A percentile compares a stretch with the other conserved stretches of the same genome.
Conservation (phyloP, 2,329 filamentous ascomycete species). For the Xylariales sp. region DNA sequence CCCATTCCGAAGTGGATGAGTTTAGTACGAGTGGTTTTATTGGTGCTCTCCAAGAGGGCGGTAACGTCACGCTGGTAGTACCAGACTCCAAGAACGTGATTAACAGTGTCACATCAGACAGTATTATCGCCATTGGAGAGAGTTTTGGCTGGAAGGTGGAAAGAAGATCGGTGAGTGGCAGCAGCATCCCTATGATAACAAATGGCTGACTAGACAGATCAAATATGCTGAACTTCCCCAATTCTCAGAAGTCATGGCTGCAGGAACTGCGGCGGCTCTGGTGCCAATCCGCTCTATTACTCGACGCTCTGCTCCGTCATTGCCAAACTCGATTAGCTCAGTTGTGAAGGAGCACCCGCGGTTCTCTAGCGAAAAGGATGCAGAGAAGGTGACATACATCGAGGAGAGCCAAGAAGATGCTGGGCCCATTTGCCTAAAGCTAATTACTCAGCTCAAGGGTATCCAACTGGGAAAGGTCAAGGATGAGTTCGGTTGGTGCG, state of each 20-base stretch:
- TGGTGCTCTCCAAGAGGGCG: conserved; percentile 61
- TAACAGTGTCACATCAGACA: conserved; percentile 67
- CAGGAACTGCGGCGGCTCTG: conserved; percentile 84
- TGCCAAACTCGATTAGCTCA: conserved; percentile 35
- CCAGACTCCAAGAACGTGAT: conserved; percentile 87
- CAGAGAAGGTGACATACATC: conserved; percentile 53
- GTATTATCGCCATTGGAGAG: conserved; percentile 68
- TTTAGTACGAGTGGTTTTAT: conserved; percentile 95
- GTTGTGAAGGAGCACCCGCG: conserved; percentile 30
- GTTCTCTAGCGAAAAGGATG: conserved; percentile 31
- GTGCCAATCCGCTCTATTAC: conserved; percentile 92
- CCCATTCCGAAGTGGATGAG: conserved; percentile 83
- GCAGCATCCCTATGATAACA: background rate
- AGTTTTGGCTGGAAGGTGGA: conserved; percentile 84
- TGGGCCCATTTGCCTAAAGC: conserved; percentile 66
- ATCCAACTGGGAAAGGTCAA: conserved; percentile 78
- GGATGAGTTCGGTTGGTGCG: conserved; percentile 73
- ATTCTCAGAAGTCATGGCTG: conserved; percentile 76
- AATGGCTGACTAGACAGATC: conserved; percentile 42
- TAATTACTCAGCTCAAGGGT: conserved; percentile 73
- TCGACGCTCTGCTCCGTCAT: conserved; percentile 43
- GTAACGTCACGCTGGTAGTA: conserved; percentile 69
- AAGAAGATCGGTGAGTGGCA: conserved; percentile 56
- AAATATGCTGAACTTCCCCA: conserved; percentile 52
- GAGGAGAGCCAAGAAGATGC: conserved; percentile 57